Evolutionary conservation across 169 alveolate species (phyloP), one percentile per base, ranked within the genome.

Genomic region (Eimeria zaria): DNA sequence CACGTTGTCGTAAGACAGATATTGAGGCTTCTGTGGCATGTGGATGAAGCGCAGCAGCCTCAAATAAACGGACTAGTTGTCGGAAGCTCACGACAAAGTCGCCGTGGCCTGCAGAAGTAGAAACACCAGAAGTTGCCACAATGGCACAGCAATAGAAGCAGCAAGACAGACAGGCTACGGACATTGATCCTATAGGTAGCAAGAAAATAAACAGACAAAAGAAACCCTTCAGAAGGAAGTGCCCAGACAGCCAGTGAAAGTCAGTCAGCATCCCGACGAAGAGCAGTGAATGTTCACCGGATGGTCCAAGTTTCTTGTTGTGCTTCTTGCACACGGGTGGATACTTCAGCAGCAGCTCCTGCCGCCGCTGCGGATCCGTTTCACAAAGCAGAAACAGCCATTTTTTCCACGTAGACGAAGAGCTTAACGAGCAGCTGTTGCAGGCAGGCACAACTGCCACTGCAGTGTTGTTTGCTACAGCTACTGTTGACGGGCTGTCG

Each of bases 21-120:
- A 87, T 62, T 20, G 83, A 69, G n/a, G 51, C 93, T 87, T 58
- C 81, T 18, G 93, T 62, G 46, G 93, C 93, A 55, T 87, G 93
- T 33, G 93, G 93, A 33, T 87, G 64, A 51, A 87, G 83, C 22
- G 93, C 93, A 60, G 93, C 93, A 20, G 93, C 83, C 51, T 87
- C 93, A 16, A 87, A 44, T 64, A 87, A 44, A n/a, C 93, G 93
- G 78, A 60, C 83, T 5, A 87, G 83, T 39, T 87, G 93, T 22
- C 83, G 83, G 62, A 87, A 87, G 93, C 81, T 27, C 36, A 87
- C 93, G 53, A 62, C 81, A 33, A 36, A 62, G 36, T 30, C 55
- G 39, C 51, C 36, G 7, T 6, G 69, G 18, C 76, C 91, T 83
- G 91, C 73, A 55, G 76, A 33, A 20, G 58, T 58, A 27, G 46